These are phyloP conservation scores for Andrographis paniculata DNA, from an alignment of 305 asterid species.

Conservation along the genomic window DNA sequence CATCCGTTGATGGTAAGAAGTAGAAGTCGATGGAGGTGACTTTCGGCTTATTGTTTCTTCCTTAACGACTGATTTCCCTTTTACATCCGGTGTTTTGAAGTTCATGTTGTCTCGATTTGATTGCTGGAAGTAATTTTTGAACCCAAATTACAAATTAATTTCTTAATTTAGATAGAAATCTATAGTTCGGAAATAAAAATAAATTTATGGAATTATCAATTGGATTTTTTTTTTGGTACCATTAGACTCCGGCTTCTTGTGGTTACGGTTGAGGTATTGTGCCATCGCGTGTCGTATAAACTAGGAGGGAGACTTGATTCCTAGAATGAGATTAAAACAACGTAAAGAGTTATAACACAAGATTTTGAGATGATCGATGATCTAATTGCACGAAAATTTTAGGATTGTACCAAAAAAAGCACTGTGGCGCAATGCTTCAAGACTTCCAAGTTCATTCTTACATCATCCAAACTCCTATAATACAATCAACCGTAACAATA, in stretches of 20 bases:
- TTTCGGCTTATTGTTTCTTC: constrained; percentile 54
- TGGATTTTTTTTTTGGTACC: too few species aligned
- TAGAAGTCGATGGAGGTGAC: constrained; percentile 53
- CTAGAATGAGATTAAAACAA: constrained; percentile 20
- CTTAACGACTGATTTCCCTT: constrained; percentile 27
- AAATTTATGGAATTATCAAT: constrained; percentile 4
- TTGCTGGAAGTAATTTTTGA: constrained; percentile 25
- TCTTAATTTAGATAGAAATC: too few species aligned
- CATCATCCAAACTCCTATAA: constrained; percentile 87
- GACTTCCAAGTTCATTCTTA: constrained; percentile 86
- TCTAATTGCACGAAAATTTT: neutral
- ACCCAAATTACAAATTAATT: too few species aligned
- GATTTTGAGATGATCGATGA: neutral
- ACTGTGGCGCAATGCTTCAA: constrained; percentile 95
- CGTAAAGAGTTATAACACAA: neutral
- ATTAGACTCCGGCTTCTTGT: constrained; percentile 69
- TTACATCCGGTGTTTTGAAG: constrained; percentile 19
- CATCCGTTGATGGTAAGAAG: constrained; percentile 30
- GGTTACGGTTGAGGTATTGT: constrained; percentile 30
- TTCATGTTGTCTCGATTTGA: constrained; percentile 17
- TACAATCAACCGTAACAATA: neutral
- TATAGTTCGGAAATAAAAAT: too few species aligned
- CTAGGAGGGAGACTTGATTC: constrained; percentile 73
- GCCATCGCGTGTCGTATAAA: constrained; percentile 22
- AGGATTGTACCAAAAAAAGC: constrained; percentile 33